Evolutionary conservation across 2,329 filamentous ascomycete genomes (phyloP).

Genomic region (Botrytis sinoallii): DNA sequence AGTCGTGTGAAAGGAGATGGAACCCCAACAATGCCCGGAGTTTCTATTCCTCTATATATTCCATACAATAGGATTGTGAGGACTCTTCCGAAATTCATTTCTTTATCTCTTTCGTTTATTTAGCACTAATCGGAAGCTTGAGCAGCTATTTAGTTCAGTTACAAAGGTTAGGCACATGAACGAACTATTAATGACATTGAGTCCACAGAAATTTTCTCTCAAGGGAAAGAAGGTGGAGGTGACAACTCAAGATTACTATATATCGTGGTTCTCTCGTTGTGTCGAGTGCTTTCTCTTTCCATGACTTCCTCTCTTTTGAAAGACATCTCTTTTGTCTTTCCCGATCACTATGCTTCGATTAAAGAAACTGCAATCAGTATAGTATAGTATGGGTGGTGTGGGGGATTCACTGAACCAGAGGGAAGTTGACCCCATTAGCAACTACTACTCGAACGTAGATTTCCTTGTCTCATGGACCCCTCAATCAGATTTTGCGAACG

Average conservation of each 20-base stretch:
- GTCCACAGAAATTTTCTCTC: neutral
- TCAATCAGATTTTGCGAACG: neutral
- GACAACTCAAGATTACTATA: neutral
- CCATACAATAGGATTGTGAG: neutral
- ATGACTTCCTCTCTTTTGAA: neutral
- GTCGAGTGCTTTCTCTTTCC: neutral
- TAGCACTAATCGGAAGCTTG: neutral
- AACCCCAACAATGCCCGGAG: neutral
- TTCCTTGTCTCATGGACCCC: neutral
- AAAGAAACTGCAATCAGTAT: neutral
- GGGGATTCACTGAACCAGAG: rapidly evolving
- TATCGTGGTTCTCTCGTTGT: neutral
- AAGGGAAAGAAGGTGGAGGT: neutral
- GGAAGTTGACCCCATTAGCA: neutral
- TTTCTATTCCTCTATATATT: neutral
- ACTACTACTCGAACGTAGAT: too few species aligned
- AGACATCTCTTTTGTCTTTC: neutral
- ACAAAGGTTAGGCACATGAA: neutral
- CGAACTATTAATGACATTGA: neutral
- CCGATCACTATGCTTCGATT: rapidly evolving
- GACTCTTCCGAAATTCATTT: neutral
- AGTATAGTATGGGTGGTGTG: neutral
- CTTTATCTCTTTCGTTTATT: neutral
- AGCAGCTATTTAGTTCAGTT: neutral
- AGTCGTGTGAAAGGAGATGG: neutral